Evolutionary conservation across 495 filamentous ascomycete species (phyloP).

Genomic region (Tuber borchii): DNA sequence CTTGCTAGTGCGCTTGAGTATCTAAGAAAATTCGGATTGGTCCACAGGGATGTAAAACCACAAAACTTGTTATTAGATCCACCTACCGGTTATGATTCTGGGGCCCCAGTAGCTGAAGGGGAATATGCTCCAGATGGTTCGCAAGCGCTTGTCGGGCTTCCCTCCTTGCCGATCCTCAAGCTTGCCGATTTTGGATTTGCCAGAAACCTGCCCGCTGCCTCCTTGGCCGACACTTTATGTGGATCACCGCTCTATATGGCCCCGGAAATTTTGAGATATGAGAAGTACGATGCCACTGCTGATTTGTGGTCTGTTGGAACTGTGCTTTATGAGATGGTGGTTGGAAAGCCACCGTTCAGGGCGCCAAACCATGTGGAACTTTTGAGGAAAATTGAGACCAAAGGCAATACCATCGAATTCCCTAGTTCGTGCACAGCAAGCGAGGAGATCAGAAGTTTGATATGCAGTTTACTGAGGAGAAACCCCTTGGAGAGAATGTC

Average conservation of each 20-base stretch:
- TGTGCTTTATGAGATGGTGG: constrained; percentile 89
- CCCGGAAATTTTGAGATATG: constrained; percentile 92
- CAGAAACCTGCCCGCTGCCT: constrained; percentile 76
- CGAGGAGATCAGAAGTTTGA: constrained; percentile 70
- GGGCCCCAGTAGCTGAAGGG: constrained; percentile 15
- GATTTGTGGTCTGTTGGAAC: constrained; percentile 98
- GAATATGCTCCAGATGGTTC: constrained; percentile 35
- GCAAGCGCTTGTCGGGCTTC: constrained; percentile 58
- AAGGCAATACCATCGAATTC: constrained; percentile 76
- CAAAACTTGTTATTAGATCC: constrained; percentile 91
- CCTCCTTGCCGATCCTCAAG: constrained; percentile 87
- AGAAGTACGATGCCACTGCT: constrained; percentile 93
- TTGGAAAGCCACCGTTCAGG: constrained; percentile 81
- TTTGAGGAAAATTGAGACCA: constrained; percentile 79
- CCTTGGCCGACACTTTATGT: constrained; percentile 89
- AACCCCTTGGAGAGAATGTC: constrained; percentile 75
- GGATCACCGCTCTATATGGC: constrained; percentile 99
- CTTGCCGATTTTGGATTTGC: constrained; percentile 98
- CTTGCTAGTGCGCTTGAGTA: constrained; percentile 88
- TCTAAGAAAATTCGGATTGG: constrained; percentile 71
- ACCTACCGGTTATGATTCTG: constrained; percentile 54
- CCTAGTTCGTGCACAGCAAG: constrained; percentile 65
- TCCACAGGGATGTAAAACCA: constrained; percentile 95
- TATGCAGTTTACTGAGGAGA: constrained; percentile 72
- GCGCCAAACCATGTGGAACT: constrained; percentile 92